Evolutionary conservation across 2,329 filamentous ascomycete genomes (phyloP).

Genomic region (Daldinia eschscholtzii): DNA sequence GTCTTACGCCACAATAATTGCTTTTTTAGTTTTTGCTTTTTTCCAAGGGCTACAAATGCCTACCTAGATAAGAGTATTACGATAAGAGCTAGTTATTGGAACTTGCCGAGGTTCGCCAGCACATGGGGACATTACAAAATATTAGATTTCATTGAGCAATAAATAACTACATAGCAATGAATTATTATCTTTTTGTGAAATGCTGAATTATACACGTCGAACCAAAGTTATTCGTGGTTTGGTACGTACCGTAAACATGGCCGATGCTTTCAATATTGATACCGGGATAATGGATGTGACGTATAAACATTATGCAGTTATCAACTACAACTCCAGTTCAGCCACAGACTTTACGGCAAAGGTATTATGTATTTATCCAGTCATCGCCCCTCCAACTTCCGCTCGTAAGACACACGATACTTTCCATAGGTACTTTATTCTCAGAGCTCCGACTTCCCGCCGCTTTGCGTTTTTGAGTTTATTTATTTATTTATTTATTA

Average conservation of each 20-base stretch:
- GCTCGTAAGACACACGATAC: slow-evolving; percentile 2
- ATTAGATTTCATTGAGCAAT: background rate
- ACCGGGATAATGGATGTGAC: slow-evolving; percentile 26
- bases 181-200: background rate
- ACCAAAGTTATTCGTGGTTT: background rate
- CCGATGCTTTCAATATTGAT: background rate
- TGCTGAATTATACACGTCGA: background rate
- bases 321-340: background rate
- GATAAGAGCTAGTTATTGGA: slow-evolving; percentile 3
- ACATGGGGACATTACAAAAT: background rate
- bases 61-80: slow-evolving; percentile 4
- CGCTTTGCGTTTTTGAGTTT: background rate
- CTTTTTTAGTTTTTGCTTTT: background rate
- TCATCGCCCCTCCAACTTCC: slow-evolving; percentile 24
- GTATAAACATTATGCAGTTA: slow-evolving; percentile 17
- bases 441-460: slow-evolving; percentile 10
- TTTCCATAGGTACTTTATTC: background rate
- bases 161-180: no score
- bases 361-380: slow-evolving; percentile 19
- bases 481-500: slow-evolving; percentile 2
- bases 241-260: background rate
- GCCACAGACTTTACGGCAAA: slow-evolving; percentile 8
- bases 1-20: slow-evolving; percentile 13
- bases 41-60: background rate
- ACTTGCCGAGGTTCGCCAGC: background rate